Base-by-base conservation (phyloP, 2,329 filamentous ascomycete species). In the Nannizzia gypsea region DNA sequence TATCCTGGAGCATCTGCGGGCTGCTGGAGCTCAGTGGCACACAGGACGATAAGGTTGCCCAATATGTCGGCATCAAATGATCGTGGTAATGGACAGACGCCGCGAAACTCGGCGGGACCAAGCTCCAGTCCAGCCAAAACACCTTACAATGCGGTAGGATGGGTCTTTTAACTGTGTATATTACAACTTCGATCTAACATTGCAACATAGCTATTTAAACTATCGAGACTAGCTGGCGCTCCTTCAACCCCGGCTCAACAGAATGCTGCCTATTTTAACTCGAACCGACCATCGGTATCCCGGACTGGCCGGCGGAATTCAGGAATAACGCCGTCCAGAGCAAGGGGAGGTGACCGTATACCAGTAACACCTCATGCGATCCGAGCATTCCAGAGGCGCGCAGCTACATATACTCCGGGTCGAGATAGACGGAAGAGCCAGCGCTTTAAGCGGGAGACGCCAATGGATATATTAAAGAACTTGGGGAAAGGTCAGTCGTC, bases 341-440 rank as follows among this genome's bases (percentile, higher is more conserved):
- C 50, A 34, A 36, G 50, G n/a, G 50, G 22, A 31, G 50, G 50
- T 17, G 50, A 54, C 6, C 22, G 26, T 31, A 76, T 75, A 15
- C 80, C 80, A 6, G 77, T 79, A 3, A 83, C 81, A 15, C 81
- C 81, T 0, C 78, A 82, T 72, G 79, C 78, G 26, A 75, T 82
- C 60, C 74, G 78, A 46, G 80, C 80, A 8, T 71, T 81, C 28
- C 77, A 81, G 68, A 77, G 80, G 64, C 78, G 80, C 64, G 78
- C 78, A 11, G 77, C 76, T 3, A 60, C 61, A 20, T 76, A 76
- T 63, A 81, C 79, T 1, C 78, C 80, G 20, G 74, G 72, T 36
- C 75, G 78, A 11, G 74, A 79, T 64, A 74, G 77, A 52, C 69
- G 79, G 59, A 73, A 77, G 62, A 81, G 79, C 62, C 76, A 76